Conservation (phyloP, 108 stramenopile species). For the Pseudonitzschia multistriata region DNA sequence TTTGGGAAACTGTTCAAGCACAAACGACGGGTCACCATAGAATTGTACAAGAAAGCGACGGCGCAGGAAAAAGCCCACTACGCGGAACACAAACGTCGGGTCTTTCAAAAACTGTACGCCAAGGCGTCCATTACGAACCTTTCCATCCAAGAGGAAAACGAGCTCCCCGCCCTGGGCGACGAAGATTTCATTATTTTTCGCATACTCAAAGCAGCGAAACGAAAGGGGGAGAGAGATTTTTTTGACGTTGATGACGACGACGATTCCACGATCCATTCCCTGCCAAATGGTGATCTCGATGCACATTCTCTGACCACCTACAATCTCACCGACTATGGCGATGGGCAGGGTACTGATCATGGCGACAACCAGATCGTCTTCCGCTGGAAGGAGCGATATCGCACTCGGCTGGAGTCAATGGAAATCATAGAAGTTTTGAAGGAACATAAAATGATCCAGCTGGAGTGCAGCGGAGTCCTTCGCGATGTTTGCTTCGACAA, state of each 20-base stretch:
- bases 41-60: slow-evolving; percentile 17
- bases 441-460: background rate
- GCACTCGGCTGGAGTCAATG: slow-evolving; percentile 7
- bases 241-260: slow-evolving; percentile 4
- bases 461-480: background rate
- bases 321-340: slow-evolving; percentile 7
- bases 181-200: slow-evolving; percentile 21
- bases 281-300: slow-evolving; percentile 4
- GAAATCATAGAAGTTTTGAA: slow-evolving; percentile 11
- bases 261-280: background rate
- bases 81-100: background rate
- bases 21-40: slow-evolving; percentile 30
- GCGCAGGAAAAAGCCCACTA: background rate
- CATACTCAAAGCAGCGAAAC: background rate
- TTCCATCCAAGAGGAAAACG: slow-evolving; percentile 2
- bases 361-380: background rate
- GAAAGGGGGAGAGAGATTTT: no score
- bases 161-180: slow-evolving; percentile 6
- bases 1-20: slow-evolving; percentile 9
- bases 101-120: slow-evolving; percentile 6
- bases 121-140: slow-evolving; percentile 1
- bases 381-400: slow-evolving; percentile 31
- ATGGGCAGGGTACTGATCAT: background rate
- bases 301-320: background rate
- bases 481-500: slow-evolving; percentile 24